These are phyloP conservation scores for Hansenula lynferdii DNA, from an alignment of 1,139 yeast species.

Conservation along the genomic window DNA sequence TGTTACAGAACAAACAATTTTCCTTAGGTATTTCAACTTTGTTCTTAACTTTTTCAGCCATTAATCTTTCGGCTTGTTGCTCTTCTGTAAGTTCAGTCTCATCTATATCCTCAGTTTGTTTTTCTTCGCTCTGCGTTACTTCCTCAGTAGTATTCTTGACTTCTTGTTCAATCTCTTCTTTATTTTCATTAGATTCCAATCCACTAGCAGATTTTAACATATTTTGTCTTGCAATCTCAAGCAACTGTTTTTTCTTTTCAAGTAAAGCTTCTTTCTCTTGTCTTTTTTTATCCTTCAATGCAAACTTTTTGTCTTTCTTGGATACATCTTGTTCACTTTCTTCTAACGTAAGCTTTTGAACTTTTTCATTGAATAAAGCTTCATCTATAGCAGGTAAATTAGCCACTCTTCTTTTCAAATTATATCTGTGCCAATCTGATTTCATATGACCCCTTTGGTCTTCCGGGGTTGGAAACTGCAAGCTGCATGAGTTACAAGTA, in stretches of 20 bases:
- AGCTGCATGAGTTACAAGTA: conserved; percentile 76
- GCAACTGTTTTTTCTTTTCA: conserved; percentile 55
- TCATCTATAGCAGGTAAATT: conserved; percentile 77
- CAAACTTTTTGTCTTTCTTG: conserved; percentile 43
- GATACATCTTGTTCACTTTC: conserved; percentile 34
- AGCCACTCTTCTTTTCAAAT: conserved; percentile 90
- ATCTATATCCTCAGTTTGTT: conserved; percentile 11
- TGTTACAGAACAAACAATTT: conserved; percentile 75
- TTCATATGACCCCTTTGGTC: conserved; percentile 91
- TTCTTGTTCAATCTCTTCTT: conserved; percentile 14
- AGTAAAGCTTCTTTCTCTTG: conserved; percentile 59
- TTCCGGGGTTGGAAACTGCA: conserved; percentile 75
- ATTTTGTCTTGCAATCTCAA: conserved; percentile 56
- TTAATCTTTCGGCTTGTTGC: conserved; percentile 44
- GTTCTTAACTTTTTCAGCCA: conserved; percentile 52
- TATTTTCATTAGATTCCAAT: conserved; percentile 4
- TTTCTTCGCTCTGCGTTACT: conserved; percentile 15
- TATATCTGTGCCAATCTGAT: conserved; percentile 87
- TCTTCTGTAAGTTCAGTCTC: conserved; percentile 33
- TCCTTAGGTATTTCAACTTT: conserved; percentile 68
- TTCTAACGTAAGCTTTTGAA: conserved; percentile 35
- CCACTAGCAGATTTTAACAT: conserved; percentile 36
- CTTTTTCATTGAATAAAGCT: conserved; percentile 73
- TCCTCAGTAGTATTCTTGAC: conserved; percentile 11
- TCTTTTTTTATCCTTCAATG: conserved; percentile 62